Conservation (phyloP, 176 grass and related monocot genomes). For the Ensete ventricosum region DNA sequence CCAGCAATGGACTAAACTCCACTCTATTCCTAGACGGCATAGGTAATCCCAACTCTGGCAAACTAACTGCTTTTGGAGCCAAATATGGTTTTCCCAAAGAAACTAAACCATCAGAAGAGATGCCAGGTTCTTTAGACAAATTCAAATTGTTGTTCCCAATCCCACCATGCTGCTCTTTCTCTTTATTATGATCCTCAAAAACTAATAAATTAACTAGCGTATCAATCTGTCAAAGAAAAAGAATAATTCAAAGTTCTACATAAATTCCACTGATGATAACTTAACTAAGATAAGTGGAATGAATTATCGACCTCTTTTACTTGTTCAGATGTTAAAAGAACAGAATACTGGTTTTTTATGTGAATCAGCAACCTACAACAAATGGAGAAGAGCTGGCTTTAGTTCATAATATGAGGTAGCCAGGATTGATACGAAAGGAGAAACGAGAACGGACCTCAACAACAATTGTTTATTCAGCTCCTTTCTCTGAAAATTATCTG, state of each 20-base stretch:
- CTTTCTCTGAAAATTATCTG: neutral
- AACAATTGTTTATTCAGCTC: neutral
- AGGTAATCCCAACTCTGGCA: constrained; percentile 44
- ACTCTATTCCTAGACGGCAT: constrained; percentile 28
- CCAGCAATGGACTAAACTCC: constrained; percentile 58
- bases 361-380: constrained; percentile 7
- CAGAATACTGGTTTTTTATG: constrained; percentile 16
- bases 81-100: constrained; percentile 28
- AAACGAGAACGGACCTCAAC: neutral
- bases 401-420: neutral
- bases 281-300: neutral
- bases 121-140: neutral
- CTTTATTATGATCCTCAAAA: constrained; percentile 48
- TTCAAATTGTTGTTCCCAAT: neutral
- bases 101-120: constrained; percentile 8
- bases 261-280: neutral
- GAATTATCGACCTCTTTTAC: neutral
- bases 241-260: neutral
- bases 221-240: constrained; percentile 54
- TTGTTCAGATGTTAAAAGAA: constrained; percentile 1
- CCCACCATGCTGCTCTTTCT: neutral
- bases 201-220: constrained; percentile 50
- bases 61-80: constrained; percentile 24
- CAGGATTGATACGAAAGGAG: neutral
- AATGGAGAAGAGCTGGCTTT: neutral